These are phyloP conservation scores for Aspergillus kassunensis DNA, from an alignment of 495 filamentous ascomycete species.

Conservation along the genomic window DNA sequence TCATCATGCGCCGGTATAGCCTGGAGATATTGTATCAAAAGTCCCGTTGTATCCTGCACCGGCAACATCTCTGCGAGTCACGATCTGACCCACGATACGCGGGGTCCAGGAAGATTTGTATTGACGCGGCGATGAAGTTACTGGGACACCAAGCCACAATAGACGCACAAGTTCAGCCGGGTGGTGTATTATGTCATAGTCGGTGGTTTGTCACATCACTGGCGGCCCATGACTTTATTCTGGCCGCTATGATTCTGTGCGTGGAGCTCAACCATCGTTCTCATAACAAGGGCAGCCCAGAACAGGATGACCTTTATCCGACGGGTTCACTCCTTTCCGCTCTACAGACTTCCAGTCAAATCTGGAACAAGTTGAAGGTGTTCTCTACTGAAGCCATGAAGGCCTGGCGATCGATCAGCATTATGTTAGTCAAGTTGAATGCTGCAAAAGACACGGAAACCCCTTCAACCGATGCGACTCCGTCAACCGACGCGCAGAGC, in stretches of 20 bases:
- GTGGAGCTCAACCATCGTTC: constrained; percentile 1
- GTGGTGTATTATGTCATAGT: background rate
- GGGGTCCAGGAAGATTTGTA: background rate
- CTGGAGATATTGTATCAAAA: constrained; percentile 8
- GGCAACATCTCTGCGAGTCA: background rate
- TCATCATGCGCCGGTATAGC: constrained; percentile 8
- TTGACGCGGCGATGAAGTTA: constrained; percentile 8
- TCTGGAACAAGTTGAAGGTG: background rate
- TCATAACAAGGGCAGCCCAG: background rate
- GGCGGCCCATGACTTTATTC: constrained; percentile 2
- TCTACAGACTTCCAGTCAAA: constrained; percentile 4
- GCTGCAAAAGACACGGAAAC: background rate
- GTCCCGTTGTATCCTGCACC: constrained; percentile 5
- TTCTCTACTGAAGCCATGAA: constrained; percentile 4
- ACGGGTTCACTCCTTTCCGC: background rate
- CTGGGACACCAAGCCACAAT: constrained; percentile 6
- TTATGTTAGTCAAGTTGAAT: constrained; percentile 4
- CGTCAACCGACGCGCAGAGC: no score
- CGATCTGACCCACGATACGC: background rate
- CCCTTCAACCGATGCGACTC: background rate
- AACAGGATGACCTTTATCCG: background rate
- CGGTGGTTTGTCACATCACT: constrained; percentile 4
- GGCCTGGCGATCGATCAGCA: constrained; percentile 5
- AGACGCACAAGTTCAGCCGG: constrained; percentile 7
- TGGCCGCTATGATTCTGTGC: constrained; percentile 10